phyloP scores from a whole-genome alignment of 2,329 filamentous ascomycete genomes.

The Ceratocystis cacaofunesta region DNA sequence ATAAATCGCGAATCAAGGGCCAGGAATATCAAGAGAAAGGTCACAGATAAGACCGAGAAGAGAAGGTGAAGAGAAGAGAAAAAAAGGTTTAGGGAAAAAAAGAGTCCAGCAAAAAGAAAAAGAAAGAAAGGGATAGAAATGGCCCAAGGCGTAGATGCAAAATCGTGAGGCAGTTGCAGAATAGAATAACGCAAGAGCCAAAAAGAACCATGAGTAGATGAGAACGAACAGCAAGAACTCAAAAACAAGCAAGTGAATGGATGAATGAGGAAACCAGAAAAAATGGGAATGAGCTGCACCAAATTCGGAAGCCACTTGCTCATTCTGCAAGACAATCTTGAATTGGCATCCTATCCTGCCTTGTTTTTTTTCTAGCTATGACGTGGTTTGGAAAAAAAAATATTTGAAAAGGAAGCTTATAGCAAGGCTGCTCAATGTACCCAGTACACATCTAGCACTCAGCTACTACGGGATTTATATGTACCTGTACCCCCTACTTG shows the following conservation, averaged over 20 bases:
- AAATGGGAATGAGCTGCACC: neutral
- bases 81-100: neutral
- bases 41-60: neutral
- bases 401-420: neutral
- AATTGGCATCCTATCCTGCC: neutral
- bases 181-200: neutral
- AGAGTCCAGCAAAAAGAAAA: neutral
- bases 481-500: neutral
- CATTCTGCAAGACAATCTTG: neutral
- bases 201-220: neutral
- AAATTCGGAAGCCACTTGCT: neutral
- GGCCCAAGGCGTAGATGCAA: neutral
- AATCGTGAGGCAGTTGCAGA: constrained; percentile 1
- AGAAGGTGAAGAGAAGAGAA: neutral
- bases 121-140: neutral
- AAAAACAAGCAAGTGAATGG: neutral
- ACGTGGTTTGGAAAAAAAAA: neutral
- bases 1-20: no score
- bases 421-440: neutral
- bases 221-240: neutral
- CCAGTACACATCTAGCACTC: neutral
- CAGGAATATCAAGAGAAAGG: no score
- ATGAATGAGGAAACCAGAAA: neutral
- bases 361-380: neutral
- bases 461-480: neutral